A percentile compares a stretch with the other conserved stretches of the same genome.
Evolutionary conservation across 116 monocot species (phyloP).

Genomic region (Zostera marina): DNA sequence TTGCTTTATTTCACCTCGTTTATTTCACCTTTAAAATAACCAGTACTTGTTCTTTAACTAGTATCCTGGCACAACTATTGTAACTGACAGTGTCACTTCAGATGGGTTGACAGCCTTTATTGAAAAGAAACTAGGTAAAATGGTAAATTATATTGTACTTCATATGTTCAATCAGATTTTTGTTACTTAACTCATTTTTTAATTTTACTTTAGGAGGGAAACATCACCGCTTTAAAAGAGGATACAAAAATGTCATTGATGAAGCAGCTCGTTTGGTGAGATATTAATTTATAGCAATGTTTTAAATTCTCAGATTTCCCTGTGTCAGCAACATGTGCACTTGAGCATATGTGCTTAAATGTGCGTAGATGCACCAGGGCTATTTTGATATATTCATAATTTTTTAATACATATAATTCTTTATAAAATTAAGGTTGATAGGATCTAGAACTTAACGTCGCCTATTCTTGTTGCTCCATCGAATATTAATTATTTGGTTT

Average conservation of each 20-base stretch:
- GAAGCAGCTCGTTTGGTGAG: slow-evolving; percentile 94
- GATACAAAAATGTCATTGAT: slow-evolving; percentile 98
- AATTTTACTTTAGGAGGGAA: slow-evolving; percentile 39
- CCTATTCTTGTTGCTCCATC: too few species aligned
- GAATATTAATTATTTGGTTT: too few species aligned
- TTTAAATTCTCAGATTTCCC: too few species aligned
- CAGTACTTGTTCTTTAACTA: slow-evolving; percentile 9
- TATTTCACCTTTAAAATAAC: not conserved
- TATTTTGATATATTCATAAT: too few species aligned
- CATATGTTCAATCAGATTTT: slow-evolving; percentile 3
- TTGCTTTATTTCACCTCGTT: too few species aligned
- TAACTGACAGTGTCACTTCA: slow-evolving; percentile 97
- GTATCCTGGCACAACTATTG: slow-evolving; percentile 92
- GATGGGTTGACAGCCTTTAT: slow-evolving; percentile 94
- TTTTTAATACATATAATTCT: too few species aligned
- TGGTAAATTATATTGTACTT: not conserved
- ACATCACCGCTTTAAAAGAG: slow-evolving; percentile 95
- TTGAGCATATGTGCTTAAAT: too few species aligned
- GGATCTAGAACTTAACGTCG: too few species aligned
- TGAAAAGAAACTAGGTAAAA: slow-evolving; percentile 85
- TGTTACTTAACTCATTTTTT: not conserved
- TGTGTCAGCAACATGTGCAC: too few species aligned
- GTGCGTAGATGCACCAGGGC: too few species aligned
- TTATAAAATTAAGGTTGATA: too few species aligned
- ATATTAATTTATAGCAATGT: slow-evolving; percentile 1